Evolutionary conservation across 208 protist genomes (phyloP), one percentile per base, ranked within the genome.

Genomic region (Sergeia podlipaevii): DNA sequence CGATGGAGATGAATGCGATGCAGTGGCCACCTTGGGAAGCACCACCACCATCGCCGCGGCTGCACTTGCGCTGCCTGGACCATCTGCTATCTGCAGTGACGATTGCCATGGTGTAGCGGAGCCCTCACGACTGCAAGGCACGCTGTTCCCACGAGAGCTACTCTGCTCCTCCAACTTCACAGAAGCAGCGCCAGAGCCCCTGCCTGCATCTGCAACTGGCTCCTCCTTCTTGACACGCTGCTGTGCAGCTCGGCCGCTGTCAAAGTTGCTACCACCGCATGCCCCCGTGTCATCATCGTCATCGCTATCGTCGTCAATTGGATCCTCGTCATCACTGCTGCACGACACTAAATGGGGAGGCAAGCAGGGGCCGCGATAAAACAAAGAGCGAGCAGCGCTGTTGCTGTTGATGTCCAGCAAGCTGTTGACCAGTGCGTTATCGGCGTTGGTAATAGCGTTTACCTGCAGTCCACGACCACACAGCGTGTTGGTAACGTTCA

Each of bases 301-400:
- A 8, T 34, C 30, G 5, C 28, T 34, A 13, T 58, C 39, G 32
- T 38, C 45, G 2, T 37, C 60, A 2, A 51, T 43, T 34, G 20
- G 36, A 4, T 57, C 49, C 5, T 26, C 39, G 4, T 32, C 50
- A 10, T 50, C 39, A 29, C 34, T 37, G n/a, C 28, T 26, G 32
- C 58, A 72, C 3, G 23, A 24, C n/a, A 46, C 33, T 8, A 79
- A 53, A 38, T 79, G 63, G 17, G 63, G 55, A 3, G 70, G 58
- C 34, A 79, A 23, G 21, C 63, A 65, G 10, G 77, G 72, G 1
- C 71, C 61, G 30, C 72, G 70, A 54, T 79, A 84, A 45, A 76
- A 65, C 17, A 67, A 53, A 32, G 62, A 33, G n/a, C 70, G 66
- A 20, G 67, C 65, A 30, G 50, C 62, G 57, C 57, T 69, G 64